These are phyloP conservation scores for Candida buenavistaensis DNA, from an alignment of 1,139 yeast species.

Conservation along the genomic window DNA sequence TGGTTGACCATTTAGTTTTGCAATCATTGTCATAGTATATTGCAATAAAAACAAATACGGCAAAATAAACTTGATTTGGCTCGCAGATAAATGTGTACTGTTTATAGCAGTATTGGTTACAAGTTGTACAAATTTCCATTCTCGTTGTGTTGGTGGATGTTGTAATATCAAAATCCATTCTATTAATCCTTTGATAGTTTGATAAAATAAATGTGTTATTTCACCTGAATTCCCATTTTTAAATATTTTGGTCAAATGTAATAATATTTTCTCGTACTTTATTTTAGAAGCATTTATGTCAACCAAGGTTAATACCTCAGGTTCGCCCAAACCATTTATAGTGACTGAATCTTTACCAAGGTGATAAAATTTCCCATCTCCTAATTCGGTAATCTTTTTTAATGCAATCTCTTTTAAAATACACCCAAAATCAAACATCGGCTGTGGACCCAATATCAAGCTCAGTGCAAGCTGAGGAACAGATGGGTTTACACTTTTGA, in stretches of 20 bases:
- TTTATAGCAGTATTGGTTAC: conserved; percentile 5
- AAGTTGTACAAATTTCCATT: conserved; percentile 17
- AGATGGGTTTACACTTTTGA: conserved; percentile 2
- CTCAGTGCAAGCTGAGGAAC: conserved; percentile 3
- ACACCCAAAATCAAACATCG: conserved; percentile 10
- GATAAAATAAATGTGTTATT: conserved; percentile 16
- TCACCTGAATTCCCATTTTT: conserved; percentile 8
- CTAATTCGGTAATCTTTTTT: conserved; percentile 20
- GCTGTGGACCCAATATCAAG: conserved; percentile 7
- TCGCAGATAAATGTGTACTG: conserved; percentile 3
- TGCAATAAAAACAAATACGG: conserved; percentile 27
- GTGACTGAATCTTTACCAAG: conserved; percentile 20
- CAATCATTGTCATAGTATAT: conserved; percentile 16
- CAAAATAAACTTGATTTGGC: conserved; percentile 11
- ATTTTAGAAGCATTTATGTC: conserved; percentile 21
- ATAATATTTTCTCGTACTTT: conserved; percentile 19
- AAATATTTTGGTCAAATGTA: conserved; percentile 15
- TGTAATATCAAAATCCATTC: conserved; percentile 38
- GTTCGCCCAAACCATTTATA: conserved; percentile 20
- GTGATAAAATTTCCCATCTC: conserved; percentile 24
- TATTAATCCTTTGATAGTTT: conserved; percentile 24
- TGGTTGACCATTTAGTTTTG: conserved; percentile 4
- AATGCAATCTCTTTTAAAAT: conserved; percentile 21
- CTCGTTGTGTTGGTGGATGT: conserved; percentile 21
- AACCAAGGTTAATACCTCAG: conserved; percentile 28